phyloP scores from a whole-genome alignment of 352 stramenopile genomes.

The Poterioochromonas sp. region DNA sequence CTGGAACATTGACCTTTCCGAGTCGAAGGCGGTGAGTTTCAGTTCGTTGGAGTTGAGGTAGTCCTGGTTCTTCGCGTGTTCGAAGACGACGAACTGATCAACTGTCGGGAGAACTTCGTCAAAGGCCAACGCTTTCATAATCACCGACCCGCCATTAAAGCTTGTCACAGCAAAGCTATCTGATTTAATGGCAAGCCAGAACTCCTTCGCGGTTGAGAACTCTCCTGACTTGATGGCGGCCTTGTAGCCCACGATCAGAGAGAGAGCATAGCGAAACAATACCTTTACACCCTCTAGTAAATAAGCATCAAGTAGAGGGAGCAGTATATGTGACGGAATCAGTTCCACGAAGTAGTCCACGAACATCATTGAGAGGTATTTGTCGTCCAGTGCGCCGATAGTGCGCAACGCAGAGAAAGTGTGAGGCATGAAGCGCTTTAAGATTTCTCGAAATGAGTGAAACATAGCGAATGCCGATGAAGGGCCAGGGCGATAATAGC shows the following conservation, averaged over 20 bases:
- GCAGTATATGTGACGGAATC: not conserved
- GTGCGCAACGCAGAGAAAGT: not conserved
- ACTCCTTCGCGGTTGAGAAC: not conserved
- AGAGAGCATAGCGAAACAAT: not conserved
- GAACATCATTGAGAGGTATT: conserved; percentile 10
- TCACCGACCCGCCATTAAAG: not conserved
- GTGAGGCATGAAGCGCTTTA: not conserved
- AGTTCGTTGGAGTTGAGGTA: not conserved
- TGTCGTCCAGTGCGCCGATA: not conserved
- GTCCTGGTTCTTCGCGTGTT: not conserved
- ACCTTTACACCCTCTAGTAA: conserved; percentile 23
- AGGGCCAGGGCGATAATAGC: too few species aligned
- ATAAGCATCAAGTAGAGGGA: not conserved
- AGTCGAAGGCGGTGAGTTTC: not conserved
- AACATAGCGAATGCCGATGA: not conserved
- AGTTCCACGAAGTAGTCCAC: conserved; percentile 2
- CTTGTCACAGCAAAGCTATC: not conserved
- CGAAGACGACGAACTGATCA: not conserved
- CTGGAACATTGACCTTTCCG: not conserved
- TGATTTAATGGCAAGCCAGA: not conserved
- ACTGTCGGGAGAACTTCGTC: not conserved
- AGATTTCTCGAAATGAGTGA: not conserved
- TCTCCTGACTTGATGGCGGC: not conserved
- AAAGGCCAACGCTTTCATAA: not conserved
- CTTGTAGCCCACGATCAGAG: not conserved